Base-by-base conservation (phyloP, 768 basidiomycete species). In the Rhodotorula toruloides region DNA sequence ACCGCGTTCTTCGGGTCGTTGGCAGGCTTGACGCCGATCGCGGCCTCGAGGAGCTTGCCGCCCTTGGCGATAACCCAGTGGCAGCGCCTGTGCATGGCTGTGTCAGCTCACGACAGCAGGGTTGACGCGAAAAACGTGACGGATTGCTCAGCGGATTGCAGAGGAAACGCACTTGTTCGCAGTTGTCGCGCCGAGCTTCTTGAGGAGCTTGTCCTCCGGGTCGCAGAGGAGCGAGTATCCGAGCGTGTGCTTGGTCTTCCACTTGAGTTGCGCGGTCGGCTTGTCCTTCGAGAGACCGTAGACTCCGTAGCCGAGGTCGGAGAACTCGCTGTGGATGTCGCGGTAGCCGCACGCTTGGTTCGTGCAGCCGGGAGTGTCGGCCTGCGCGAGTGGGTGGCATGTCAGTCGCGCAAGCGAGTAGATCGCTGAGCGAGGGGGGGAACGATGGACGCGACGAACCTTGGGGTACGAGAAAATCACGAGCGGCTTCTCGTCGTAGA, bases 1-100 rank as follows among this genome's bases (percentile, higher is more conserved):
- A 52, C 57, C n/a, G 75, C 77, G 72, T 72, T 78, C 77, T 78
- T 66, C 3, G 72, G 50, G 49, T 90, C 94, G 61, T 93, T 89
- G 0, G 76, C 86, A 3, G 92, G 89, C 74, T 91, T 88, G 54
- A 94, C 91, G 1, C 90, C 90, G 22, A 90, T 79, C 75, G 85
- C 86, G 79, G 85, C 89, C 22, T 93, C 87, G 7, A 94, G 78
- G 48, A 98, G 81, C 77, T 90, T 90, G 2, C 92, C 93, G 11
- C 90, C 91, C 77, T 89, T 88, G 72, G 85, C 89, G 72, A 97
- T 94, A 72, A 97, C 84, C 77, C 94, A 96, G 77, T 94, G 91
- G 70, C 89, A 91, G 21, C 93, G 85, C 79, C 89, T 90, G 58
- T 17, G n/a, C 90, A 90, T 80, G 85, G 89, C 42, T 3, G 2